These are phyloP conservation scores for Penicillium flavigenum DNA, from an alignment of 495 filamentous ascomycete genomes.

Conservation along the genomic window DNA sequence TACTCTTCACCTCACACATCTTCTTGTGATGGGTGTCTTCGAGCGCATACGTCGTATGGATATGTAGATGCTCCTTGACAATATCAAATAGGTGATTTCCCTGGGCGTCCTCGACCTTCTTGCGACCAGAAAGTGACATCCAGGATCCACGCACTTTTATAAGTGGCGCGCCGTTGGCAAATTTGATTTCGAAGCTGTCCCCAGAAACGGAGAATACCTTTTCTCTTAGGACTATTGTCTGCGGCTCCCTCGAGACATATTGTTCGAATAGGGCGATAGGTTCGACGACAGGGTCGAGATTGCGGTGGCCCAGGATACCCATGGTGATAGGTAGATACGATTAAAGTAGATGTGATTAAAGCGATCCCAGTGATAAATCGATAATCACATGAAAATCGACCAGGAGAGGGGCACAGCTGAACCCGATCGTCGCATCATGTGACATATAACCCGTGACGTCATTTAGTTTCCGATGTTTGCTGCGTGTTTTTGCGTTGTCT, in stretches of 20 bases:
- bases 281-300: slow-evolving; percentile 22
- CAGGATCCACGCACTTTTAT: slow-evolving; percentile 54
- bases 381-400: neutral
- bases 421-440: neutral
- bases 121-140: slow-evolving; percentile 41
- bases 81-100: slow-evolving; percentile 54
- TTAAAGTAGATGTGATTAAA: neutral
- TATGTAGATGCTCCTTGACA: slow-evolving; percentile 48
- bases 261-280: slow-evolving; percentile 49
- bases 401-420: neutral
- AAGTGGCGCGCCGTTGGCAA: slow-evolving; percentile 42
- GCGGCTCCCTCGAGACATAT: slow-evolving; percentile 45
- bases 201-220: slow-evolving; percentile 54
- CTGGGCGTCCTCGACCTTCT: slow-evolving; percentile 44
- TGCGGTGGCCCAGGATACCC: slow-evolving; percentile 21
- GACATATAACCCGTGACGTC: too few relatives aligned
- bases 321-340: slow-evolving; percentile 10
- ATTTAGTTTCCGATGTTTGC: too few relatives aligned
- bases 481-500: too few relatives aligned
- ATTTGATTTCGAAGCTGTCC: slow-evolving; percentile 57
- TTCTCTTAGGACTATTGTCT: slow-evolving; percentile 55
- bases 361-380: neutral
- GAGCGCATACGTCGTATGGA: slow-evolving; percentile 50
- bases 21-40: slow-evolving; percentile 41
- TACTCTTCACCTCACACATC: slow-evolving; percentile 52